phyloP scores from a whole-genome alignment of 768 basidiomycete genomes.

The Steccherinum ochraceum region DNA sequence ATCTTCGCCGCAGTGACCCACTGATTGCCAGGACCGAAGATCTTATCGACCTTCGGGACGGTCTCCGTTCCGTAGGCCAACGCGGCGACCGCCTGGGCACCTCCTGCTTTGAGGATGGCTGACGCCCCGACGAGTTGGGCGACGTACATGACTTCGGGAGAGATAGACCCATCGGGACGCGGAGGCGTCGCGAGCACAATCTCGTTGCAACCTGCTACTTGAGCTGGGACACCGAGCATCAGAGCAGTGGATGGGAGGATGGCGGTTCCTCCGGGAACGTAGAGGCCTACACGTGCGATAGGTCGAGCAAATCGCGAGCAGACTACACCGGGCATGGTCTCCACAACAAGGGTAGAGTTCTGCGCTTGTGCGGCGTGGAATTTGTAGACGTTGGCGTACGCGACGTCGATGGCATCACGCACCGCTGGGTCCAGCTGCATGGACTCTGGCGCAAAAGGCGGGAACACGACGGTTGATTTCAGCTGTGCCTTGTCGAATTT shows the following conservation, averaged over 20 bases:
- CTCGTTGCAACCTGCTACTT: constrained; percentile 90
- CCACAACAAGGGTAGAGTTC: constrained; percentile 65
- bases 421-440: constrained; percentile 60
- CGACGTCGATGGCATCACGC: constrained; percentile 77
- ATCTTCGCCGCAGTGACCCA: constrained; percentile 99
- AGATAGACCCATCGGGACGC: constrained; percentile 84
- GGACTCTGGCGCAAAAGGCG: constrained; percentile 67
- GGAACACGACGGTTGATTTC: constrained; percentile 60
- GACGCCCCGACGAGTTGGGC: constrained; percentile 88
- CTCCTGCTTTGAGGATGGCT: constrained; percentile 89
- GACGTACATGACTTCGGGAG: constrained; percentile 96
- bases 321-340: constrained; percentile 97
- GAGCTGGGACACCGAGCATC: constrained; percentile 97
- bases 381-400: constrained; percentile 85
- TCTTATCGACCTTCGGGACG: constrained; percentile 98
- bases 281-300: constrained; percentile 93
- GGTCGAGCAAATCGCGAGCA: constrained; percentile 93
- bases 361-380: constrained; percentile 91
- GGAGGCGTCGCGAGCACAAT: constrained; percentile 97
- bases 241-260: constrained; percentile 94
- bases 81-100: constrained; percentile 93
- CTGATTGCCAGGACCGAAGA: constrained; percentile 98
- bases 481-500: constrained; percentile 87
- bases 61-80: constrained; percentile 95
- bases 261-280: constrained; percentile 96